phyloP scores from a whole-genome alignment of 2,329 filamentous ascomycete species.

The Microascus cirrosus region DNA sequence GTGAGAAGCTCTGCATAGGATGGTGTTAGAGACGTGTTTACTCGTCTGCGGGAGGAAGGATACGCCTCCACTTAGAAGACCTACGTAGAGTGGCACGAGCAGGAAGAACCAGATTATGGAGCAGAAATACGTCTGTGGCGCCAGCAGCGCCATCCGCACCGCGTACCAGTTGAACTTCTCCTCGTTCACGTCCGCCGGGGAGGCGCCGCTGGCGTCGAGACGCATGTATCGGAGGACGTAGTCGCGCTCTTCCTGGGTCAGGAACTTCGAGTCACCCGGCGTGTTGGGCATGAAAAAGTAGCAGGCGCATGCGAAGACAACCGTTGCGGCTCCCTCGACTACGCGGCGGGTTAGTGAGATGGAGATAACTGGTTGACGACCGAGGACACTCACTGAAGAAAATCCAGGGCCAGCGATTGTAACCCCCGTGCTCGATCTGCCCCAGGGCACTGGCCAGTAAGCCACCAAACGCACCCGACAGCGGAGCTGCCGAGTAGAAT shows the following conservation, averaged over 20 bases:
- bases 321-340: conserved; percentile 24
- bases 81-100: conserved; percentile 15
- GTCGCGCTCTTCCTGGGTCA: conserved; percentile 26
- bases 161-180: conserved; percentile 43
- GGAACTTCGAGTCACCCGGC: conserved; percentile 23
- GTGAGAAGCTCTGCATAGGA: conserved; percentile 9
- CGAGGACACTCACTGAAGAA: conserved; percentile 40
- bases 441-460: conserved; percentile 31
- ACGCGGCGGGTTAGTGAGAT: not conserved
- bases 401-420: conserved; percentile 32
- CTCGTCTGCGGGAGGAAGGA: too few species aligned
- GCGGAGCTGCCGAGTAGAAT: conserved; percentile 47
- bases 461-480: conserved; percentile 53
- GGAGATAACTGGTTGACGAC: not conserved
- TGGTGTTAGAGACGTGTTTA: too few species aligned
- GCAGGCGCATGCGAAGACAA: conserved; percentile 19
- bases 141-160: conserved; percentile 41
- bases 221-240: conserved; percentile 26
- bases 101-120: conserved; percentile 14
- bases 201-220: conserved; percentile 28
- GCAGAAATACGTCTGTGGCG: conserved; percentile 40
- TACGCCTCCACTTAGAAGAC: too few species aligned
- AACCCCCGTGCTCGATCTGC: conserved; percentile 20
- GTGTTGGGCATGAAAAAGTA: conserved; percentile 26
- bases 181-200: conserved; percentile 36